Base-by-base conservation (phyloP, 257 asterid genomes). In the Primulina tabacum region DNA sequence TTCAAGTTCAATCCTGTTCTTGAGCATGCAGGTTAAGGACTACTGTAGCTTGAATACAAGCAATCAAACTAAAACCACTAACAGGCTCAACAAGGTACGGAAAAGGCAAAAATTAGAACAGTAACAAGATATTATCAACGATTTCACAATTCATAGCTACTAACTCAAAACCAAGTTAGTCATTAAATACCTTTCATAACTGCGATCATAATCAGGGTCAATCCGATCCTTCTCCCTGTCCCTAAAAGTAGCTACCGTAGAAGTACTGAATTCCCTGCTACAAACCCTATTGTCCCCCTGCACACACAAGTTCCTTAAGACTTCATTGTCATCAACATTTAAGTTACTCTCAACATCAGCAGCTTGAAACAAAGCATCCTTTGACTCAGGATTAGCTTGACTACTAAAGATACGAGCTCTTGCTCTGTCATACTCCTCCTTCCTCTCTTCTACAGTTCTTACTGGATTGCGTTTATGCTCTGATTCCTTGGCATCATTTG, bases 361-460 rank as follows among this genome's bases (percentile, higher is more conserved):
- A 75, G 73, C 66, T 74, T 68, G 73, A 59, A 73, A 40, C 30
- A 69, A 75, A 16, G 73, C 73, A 75, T 80, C 89, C 64, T 82
- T 83, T 18, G 86, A 67, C 70, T 77, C 90, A 12, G 82, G 84
- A 73, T 78, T 67, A 82, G 70, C 74, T 21, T 85, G 80, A 75
- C 87, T 76, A 38, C 81, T 81, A 73, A 90, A 92, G 63, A 92
- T 88, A 66, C 96, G 96, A 82, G 97, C 98, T 3, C 98, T 85
- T 69, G 98, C 98, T 79, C 89, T 84, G 67, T 87, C 95, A 74
- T 92, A 92, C 78, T 90, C 97, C 77, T 90, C 98, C 85, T 87
- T 85, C 77, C 97, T 88, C 78, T 92, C 96, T 81, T 92, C 97
- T 74, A 92, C 83, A 12, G 92, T 83, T 87, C 95, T 88, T 38